Evolutionary conservation across 1,284 basidiomycete species (phyloP).

Genomic region (Trichosporon faecale): DNA sequence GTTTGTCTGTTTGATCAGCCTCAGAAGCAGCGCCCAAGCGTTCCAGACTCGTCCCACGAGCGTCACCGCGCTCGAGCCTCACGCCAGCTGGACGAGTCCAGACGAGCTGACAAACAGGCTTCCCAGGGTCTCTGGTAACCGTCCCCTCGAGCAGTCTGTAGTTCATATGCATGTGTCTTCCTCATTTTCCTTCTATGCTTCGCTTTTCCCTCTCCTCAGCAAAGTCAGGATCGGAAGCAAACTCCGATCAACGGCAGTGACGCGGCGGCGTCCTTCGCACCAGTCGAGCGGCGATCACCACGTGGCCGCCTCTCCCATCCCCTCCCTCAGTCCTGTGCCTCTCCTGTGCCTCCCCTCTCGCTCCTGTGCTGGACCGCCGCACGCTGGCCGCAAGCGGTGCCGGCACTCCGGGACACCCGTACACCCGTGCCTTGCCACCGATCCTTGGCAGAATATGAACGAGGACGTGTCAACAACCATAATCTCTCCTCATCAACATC

Average conservation of each 20-base stretch:
- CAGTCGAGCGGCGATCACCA: background rate
- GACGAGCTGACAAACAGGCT: slow-evolving; percentile 14
- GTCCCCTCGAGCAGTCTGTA: too few species aligned
- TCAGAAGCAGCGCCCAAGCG: background rate
- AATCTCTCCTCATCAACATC: background rate
- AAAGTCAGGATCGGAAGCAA: too few species aligned
- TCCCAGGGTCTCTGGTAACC: slow-evolving; percentile 17
- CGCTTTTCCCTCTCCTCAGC: background rate
- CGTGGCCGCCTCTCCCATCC: background rate
- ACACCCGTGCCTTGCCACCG: background rate
- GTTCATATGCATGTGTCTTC: background rate
- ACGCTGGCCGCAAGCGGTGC: too few species aligned
- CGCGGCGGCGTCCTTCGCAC: background rate
- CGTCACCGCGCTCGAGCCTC: background rate
- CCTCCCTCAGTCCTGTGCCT: background rate
- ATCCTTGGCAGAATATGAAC: background rate
- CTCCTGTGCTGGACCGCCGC: too few species aligned
- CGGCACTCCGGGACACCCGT: too few species aligned
- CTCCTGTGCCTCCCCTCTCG: background rate
- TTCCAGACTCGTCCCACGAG: background rate
- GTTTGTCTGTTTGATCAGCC: background rate
- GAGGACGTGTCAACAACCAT: background rate
- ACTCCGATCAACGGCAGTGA: too few species aligned
- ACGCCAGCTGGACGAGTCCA: background rate
- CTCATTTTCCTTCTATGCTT: background rate